Evolutionary conservation across 768 basidiomycete species (phyloP).

Genomic region (Lentinula sp.): DNA sequence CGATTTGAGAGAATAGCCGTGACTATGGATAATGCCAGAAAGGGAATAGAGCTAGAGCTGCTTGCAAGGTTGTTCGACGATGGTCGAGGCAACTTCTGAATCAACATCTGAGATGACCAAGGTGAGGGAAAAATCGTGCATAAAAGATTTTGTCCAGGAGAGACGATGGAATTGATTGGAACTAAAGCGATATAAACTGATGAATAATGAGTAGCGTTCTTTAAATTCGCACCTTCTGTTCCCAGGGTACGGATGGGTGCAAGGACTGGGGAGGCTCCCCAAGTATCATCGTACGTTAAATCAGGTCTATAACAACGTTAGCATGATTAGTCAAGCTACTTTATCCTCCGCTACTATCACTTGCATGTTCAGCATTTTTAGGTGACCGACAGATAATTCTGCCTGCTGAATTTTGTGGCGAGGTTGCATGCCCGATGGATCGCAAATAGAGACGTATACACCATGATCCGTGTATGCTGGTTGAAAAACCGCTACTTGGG

Average conservation of each 20-base stretch:
- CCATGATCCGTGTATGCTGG: constrained; percentile 4
- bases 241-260: constrained; percentile 35
- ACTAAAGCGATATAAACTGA: constrained; percentile 31
- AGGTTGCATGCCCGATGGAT: constrained; percentile 36
- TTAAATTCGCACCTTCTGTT: constrained; percentile 29
- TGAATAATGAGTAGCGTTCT: neutral
- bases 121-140: constrained; percentile 46
- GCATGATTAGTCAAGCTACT: neutral
- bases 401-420: constrained; percentile 18
- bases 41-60: constrained; percentile 9
- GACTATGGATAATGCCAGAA: constrained; percentile 22
- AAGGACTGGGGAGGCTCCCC: constrained; percentile 43
- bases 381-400: constrained; percentile 38
- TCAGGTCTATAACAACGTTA: constrained; percentile 37
- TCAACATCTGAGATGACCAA: constrained; percentile 28
- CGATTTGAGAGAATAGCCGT: constrained; percentile 44
- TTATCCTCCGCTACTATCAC: constrained; percentile 9
- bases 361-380: constrained; percentile 51
- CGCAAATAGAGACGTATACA: constrained; percentile 43
- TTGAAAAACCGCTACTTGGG: neutral
- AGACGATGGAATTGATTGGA: constrained; percentile 46
- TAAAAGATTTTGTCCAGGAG: constrained; percentile 54
- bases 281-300: constrained; percentile 42
- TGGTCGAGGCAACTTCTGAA: constrained; percentile 39
- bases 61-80: neutral